Base-by-base conservation (phyloP, 352 stramenopile genomes). In the Blastocystis sp. region DNA sequence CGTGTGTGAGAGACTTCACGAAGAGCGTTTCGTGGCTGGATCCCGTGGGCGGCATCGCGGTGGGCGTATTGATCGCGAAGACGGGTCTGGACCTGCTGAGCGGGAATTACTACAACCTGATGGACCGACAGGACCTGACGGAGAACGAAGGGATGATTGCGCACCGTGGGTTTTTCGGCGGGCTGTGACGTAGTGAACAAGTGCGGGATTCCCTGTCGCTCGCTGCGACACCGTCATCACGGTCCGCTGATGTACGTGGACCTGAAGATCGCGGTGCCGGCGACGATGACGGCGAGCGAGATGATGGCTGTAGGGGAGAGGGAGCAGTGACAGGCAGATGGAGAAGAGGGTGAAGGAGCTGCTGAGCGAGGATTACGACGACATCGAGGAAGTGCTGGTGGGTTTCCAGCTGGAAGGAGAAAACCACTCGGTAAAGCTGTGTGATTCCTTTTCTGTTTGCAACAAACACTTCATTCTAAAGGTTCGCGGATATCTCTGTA, bases 61-160 rank as follows among this genome's bases (percentile, higher is more conserved):
- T 76, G 18, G 64, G 64, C 21, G 64, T 57, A 51, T 56, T 76
- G 64, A 76, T 76, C 53, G 64, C 64, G 7, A 76, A 76, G 29
- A 76, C 64, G 27, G 64, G 64, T 32, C 38, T 76, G 7, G 64
- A 76, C 53, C 27, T 76, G 38, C 36, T 76, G 18, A 56, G 34
- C 27, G 64, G 64, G 21, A 76, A 76, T 44, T 76, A 76, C 64
- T 76, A 76, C 42, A 76, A 76, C 34, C n/a, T 76, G 38, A 76
- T 76, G 64, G 64, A 76, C 34, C 14, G 64, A 57, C 64, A 76
- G 48, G 64, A 76, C 29, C 34, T 76, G 64, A 32, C 18, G 7
- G 64, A 76, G 24, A 76, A 76, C 27, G 32, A 76, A n/a, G 16
- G 16, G 42, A 76, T 76, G 64, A 57, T 38, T 4, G 24, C 9